Conservation (phyloP, 2,329 filamentous ascomycete species). For the Pseudocercospora fijiensis region DNA sequence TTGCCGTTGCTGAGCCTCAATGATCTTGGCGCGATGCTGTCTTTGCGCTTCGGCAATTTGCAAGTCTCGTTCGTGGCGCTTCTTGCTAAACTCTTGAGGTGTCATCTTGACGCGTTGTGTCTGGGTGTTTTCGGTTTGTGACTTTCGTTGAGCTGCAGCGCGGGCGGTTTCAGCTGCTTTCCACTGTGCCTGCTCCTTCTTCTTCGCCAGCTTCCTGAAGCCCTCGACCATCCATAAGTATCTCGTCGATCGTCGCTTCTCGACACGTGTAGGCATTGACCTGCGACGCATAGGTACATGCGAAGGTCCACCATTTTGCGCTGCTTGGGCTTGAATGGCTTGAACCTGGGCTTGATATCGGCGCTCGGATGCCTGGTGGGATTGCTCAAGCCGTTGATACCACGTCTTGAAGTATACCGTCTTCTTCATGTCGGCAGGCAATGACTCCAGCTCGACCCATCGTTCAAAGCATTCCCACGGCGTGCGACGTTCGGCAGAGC, state of each 20-base stretch:
- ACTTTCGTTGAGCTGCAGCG: slow-evolving; percentile 78
- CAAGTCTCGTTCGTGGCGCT: slow-evolving; percentile 84
- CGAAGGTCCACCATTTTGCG: slow-evolving; percentile 38
- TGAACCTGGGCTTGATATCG: slow-evolving; percentile 59
- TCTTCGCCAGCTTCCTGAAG: slow-evolving; percentile 94
- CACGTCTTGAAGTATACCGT: slow-evolving; percentile 89
- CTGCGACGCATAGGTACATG: slow-evolving; percentile 62
- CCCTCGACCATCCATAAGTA: slow-evolving; percentile 87
- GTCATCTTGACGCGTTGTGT: slow-evolving; percentile 60
- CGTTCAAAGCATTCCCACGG: slow-evolving; percentile 99
- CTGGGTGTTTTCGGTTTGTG: slow-evolving; percentile 39
- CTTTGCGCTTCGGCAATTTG: slow-evolving; percentile 46
- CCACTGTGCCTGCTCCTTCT: slow-evolving; percentile 78
- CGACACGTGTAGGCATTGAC: slow-evolving; percentile 79
- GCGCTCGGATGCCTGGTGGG: slow-evolving; percentile 58
- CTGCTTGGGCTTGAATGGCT: slow-evolving; percentile 51
- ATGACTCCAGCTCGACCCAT: slow-evolving; percentile 87
- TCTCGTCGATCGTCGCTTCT: slow-evolving; percentile 80
- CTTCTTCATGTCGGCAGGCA: slow-evolving; percentile 91
- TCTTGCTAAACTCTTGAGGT: slow-evolving; percentile 83
- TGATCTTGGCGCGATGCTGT: slow-evolving; percentile 43
- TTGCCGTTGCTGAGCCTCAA: slow-evolving; percentile 39
- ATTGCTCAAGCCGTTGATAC: slow-evolving; percentile 61
- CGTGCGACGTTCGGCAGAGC: slow-evolving; percentile 83
- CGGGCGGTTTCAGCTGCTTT: slow-evolving; percentile 75